These are phyloP conservation scores for Prosopis cineraria DNA, from an alignment of 306 rosid genomes.

Conservation along the genomic window DNA sequence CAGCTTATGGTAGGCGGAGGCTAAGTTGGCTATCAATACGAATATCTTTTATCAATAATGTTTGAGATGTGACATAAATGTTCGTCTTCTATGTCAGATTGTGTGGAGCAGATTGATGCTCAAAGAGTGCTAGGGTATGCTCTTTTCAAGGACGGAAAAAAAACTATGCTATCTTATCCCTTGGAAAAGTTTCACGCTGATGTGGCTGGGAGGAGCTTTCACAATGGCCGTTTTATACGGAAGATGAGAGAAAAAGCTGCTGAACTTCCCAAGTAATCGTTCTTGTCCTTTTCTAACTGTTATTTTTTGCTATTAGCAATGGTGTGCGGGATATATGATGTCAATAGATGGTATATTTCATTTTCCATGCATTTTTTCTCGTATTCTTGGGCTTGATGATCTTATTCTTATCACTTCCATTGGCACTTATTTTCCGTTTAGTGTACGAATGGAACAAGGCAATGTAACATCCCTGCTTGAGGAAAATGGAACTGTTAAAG, in stretches of 20 bases:
- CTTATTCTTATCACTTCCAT: background rate
- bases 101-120: constrained; percentile 68
- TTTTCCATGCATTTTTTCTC: background rate
- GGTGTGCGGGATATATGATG: background rate
- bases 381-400: constrained; percentile 1
- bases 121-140: constrained; percentile 67
- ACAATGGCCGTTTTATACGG: constrained; percentile 72
- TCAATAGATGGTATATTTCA: background rate
- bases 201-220: constrained; percentile 76
- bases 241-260: constrained; percentile 70
- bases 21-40: background rate
- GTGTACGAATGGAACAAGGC: constrained; percentile 68
- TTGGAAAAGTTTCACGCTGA: constrained; percentile 54
- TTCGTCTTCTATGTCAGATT: constrained; percentile 45
- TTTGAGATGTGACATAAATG: background rate
- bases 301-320: background rate
- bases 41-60: constrained; percentile 14
- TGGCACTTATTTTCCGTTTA: constrained; percentile 23
- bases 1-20: constrained; percentile 5
- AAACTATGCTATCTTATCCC: constrained; percentile 54
- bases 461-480: constrained; percentile 59
- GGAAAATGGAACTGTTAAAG: constrained; percentile 55
- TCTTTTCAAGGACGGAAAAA: constrained; percentile 65
- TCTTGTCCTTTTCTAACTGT: background rate
- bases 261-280: constrained; percentile 52